These are phyloP conservation scores for Oxyria digyna DNA, from an alignment of 148 eudicot genomes.

Conservation along the genomic window DNA sequence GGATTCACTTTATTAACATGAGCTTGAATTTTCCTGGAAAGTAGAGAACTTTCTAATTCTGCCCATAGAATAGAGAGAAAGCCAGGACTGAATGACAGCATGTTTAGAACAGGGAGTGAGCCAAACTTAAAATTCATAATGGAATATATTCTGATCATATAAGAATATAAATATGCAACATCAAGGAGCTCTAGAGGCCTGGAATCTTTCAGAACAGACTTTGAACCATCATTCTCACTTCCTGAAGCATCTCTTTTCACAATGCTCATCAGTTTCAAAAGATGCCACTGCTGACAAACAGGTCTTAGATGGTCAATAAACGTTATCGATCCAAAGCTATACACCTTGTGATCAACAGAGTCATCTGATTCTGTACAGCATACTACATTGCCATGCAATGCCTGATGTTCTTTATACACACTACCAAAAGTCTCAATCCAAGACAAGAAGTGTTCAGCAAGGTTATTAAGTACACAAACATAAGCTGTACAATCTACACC, in stretches of 20 bases:
- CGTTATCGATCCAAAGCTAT: slow-evolving; percentile 28
- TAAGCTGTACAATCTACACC: slow-evolving; percentile 48
- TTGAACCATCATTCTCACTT: slow-evolving; percentile 14
- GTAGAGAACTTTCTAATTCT: slow-evolving; percentile 44
- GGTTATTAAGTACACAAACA: slow-evolving; percentile 40
- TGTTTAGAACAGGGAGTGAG: slow-evolving; percentile 71
- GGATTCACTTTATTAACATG: slow-evolving; percentile 14
- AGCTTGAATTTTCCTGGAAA: slow-evolving; percentile 26
- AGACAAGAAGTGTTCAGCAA: slow-evolving; percentile 48
- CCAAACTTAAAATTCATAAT: slow-evolving; percentile 43
- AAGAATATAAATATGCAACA: slow-evolving; percentile 65
- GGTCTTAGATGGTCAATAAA: slow-evolving; percentile 65
- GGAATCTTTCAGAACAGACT: slow-evolving; percentile 9
- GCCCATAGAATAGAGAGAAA: slow-evolving; percentile 65
- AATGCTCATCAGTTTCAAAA: slow-evolving; percentile 44
- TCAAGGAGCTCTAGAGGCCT: slow-evolving; percentile 37
- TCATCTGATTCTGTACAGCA: slow-evolving; percentile 18
- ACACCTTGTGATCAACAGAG: slow-evolving; percentile 10
- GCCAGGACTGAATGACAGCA: slow-evolving; percentile 92
- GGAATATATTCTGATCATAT: slow-evolving; percentile 64
- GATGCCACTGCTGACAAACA: slow-evolving; percentile 90
- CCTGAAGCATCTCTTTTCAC: slow-evolving; percentile 23
- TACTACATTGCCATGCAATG: slow-evolving; percentile 20
- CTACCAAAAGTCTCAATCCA: slow-evolving; percentile 33
- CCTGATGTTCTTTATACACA: slow-evolving; percentile 25